Conservation (phyloP, 2,329 filamentous ascomycete species). For the Ramularia endophylla region DNA sequence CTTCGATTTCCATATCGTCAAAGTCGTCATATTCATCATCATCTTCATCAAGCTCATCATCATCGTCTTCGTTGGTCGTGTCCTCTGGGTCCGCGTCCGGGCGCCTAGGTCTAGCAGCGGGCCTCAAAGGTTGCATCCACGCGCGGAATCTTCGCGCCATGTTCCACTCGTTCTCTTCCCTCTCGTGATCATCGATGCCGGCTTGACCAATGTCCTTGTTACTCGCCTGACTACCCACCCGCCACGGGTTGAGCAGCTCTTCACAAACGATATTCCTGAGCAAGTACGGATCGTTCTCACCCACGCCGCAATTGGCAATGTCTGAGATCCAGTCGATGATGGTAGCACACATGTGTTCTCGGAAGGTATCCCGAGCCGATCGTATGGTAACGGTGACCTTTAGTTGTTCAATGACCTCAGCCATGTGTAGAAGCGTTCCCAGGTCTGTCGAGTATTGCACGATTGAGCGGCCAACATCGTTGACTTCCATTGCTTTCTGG, state of each 20-base stretch:
- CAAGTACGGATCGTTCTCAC: constrained; percentile 64
- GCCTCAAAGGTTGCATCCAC: constrained; percentile 28
- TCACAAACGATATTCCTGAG: constrained; percentile 81
- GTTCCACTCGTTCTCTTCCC: constrained; percentile 45
- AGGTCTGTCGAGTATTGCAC: constrained; percentile 71
- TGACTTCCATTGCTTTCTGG: constrained; percentile 76
- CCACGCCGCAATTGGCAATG: constrained; percentile 82
- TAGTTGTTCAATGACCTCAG: constrained; percentile 86
- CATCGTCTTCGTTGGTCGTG: constrained; percentile 44
- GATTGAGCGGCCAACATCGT: constrained; percentile 80
- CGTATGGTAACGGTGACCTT: constrained; percentile 93
- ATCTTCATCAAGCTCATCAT: constrained; percentile 33
- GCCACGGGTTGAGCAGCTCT: constrained; percentile 84
- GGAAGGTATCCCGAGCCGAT: constrained; percentile 88
- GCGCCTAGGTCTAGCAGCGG: constrained; percentile 23
- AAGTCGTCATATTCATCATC: constrained; percentile 31
- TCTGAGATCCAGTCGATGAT: constrained; percentile 96
- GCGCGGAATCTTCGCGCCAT: constrained; percentile 34
- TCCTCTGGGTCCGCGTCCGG: constrained; percentile 26
- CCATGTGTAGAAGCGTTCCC: constrained; percentile 66
- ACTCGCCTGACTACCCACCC: constrained; percentile 72
- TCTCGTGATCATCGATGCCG: constrained; percentile 76
- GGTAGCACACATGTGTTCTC: constrained; percentile 97
- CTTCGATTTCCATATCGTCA: constrained; percentile 22
- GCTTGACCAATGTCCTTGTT: constrained; percentile 72